Conservation (phyloP, 257 asterid genomes). For the Salvia miltiorrhiza region DNA sequence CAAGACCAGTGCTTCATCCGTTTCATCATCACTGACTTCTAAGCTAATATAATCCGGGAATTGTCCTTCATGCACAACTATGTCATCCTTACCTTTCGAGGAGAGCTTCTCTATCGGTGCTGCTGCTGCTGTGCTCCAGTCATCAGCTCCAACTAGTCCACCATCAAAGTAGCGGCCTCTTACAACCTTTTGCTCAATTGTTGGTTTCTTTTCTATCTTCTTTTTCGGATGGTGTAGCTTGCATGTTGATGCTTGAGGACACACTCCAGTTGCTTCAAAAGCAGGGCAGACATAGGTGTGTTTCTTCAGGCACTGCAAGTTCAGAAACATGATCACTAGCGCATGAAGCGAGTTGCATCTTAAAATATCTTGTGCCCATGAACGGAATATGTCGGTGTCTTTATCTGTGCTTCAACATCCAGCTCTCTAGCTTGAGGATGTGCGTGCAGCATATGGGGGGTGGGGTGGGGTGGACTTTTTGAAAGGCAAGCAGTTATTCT, state of each 20-base stretch:
- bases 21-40: constrained; percentile 42
- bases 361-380: neutral
- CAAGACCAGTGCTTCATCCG: constrained; percentile 8
- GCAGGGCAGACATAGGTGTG: constrained; percentile 82
- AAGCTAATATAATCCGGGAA: constrained; percentile 71
- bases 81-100: constrained; percentile 40
- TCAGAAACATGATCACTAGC: constrained; percentile 40
- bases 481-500: neutral
- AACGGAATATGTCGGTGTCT: constrained; percentile 1
- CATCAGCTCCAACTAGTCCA: constrained; percentile 38
- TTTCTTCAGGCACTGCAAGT: constrained; percentile 94
- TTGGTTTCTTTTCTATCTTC: constrained; percentile 54
- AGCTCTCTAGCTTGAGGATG: constrained; percentile 11
- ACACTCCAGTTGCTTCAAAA: constrained; percentile 73
- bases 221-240: constrained; percentile 94
- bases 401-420: constrained; percentile 16
- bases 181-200: constrained; percentile 43
- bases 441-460: neutral
- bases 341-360: constrained; percentile 22
- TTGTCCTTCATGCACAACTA: constrained; percentile 37
- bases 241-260: constrained; percentile 69
- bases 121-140: constrained; percentile 18
- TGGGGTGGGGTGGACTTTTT: neutral
- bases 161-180: constrained; percentile 88
- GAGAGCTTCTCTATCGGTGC: constrained; percentile 23